Conservation (phyloP, 768 basidiomycete genomes). For the Leucosporidium scottii region DNA sequence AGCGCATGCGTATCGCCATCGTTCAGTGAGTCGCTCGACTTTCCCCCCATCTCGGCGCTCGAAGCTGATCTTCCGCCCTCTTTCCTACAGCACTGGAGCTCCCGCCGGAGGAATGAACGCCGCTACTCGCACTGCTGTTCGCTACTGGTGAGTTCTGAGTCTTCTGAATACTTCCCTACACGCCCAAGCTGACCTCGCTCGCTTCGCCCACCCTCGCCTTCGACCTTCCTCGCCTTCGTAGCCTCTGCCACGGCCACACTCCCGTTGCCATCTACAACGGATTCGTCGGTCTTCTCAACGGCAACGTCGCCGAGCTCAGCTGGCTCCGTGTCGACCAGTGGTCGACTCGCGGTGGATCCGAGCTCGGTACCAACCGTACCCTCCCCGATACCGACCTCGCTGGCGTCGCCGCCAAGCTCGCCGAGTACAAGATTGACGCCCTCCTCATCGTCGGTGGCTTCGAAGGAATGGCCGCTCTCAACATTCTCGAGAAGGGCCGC, state of each 20-base stretch:
- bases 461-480: slow-evolving; percentile 77
- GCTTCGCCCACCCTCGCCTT: no score
- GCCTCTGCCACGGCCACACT: slow-evolving; percentile 67
- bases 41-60: neutral
- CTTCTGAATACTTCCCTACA: no score
- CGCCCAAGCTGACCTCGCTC: no score
- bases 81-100: slow-evolving; percentile 67
- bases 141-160: slow-evolving; percentile 63
- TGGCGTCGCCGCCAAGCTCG: slow-evolving; percentile 81
- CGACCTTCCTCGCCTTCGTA: no score
- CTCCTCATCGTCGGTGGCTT: slow-evolving; percentile 91
- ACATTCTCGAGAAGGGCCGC: slow-evolving; percentile 70
- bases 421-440: slow-evolving; percentile 68
- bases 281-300: slow-evolving; percentile 87
- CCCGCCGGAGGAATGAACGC: slow-evolving; percentile 99
- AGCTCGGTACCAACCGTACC: slow-evolving; percentile 90
- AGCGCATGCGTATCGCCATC: slow-evolving; percentile 46
- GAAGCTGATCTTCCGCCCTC: neutral
- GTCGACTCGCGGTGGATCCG: slow-evolving; percentile 93
- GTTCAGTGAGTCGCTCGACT: slow-evolving; percentile 40
- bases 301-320: slow-evolving; percentile 65
- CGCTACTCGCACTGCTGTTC: slow-evolving; percentile 85
- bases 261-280: slow-evolving; percentile 93
- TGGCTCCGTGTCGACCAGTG: slow-evolving; percentile 97
- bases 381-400: slow-evolving; percentile 82